These are phyloP conservation scores for Phytophthora multivora DNA, from an alignment of 352 stramenopile species.

Conservation along the genomic window DNA sequence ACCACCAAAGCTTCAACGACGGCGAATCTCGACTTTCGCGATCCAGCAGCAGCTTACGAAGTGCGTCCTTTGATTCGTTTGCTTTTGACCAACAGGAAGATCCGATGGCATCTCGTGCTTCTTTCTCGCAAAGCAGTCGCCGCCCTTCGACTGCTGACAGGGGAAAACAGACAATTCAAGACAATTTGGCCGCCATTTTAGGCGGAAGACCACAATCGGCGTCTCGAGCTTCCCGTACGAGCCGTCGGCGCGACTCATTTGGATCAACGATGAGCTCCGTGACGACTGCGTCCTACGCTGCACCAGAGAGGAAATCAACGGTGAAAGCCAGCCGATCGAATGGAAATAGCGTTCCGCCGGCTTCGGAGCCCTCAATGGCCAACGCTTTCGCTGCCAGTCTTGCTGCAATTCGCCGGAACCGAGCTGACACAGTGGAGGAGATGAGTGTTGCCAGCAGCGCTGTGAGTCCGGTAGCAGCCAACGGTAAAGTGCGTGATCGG, in stretches of 20 bases:
- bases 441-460: slow-evolving; percentile 20
- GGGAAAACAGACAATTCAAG: slow-evolving; percentile 53
- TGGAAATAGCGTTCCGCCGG: slow-evolving; percentile 18
- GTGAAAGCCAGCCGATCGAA: slow-evolving; percentile 15
- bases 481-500: slow-evolving; percentile 47
- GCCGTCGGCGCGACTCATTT: slow-evolving; percentile 54
- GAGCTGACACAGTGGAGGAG: slow-evolving; percentile 66
- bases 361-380: slow-evolving; percentile 42
- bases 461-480: slow-evolving; percentile 22
- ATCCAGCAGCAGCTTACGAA: slow-evolving; percentile 57
- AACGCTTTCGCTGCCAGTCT: slow-evolving; percentile 80
- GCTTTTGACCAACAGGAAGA: slow-evolving; percentile 43
- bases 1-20: slow-evolving; percentile 32
- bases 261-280: slow-evolving; percentile 46
- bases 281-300: slow-evolving; percentile 25
- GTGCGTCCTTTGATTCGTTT: slow-evolving; percentile 56
- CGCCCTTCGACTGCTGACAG: slow-evolving; percentile 44
- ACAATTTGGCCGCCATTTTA: slow-evolving; percentile 68
- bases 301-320: slow-evolving; percentile 29
- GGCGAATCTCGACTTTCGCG: slow-evolving; percentile 45
- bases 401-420: slow-evolving; percentile 73
- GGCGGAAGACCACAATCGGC: slow-evolving; percentile 41
- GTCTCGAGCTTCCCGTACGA: slow-evolving; percentile 28
- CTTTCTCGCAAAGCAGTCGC: slow-evolving; percentile 50
- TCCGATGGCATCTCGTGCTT: slow-evolving; percentile 33